Evolutionary conservation across 2,329 filamentous ascomycete genomes (phyloP).

Genomic region (Alternaria tenuissima): DNA sequence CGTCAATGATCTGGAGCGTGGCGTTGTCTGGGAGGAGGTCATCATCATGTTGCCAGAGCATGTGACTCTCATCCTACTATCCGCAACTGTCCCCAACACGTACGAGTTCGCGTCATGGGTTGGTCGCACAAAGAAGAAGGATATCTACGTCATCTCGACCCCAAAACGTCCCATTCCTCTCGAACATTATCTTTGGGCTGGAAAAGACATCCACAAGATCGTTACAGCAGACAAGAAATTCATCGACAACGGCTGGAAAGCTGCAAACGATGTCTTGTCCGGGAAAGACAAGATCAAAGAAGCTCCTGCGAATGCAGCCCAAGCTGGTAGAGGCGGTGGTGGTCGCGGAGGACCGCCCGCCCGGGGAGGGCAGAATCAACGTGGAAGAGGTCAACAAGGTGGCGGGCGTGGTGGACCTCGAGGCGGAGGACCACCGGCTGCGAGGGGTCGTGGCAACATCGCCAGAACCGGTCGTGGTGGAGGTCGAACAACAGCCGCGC

Average conservation of each 20-base stretch:
- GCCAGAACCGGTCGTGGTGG: conserved; percentile 85
- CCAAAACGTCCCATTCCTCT: conserved; percentile 93
- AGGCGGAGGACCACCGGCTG: conserved; percentile 63
- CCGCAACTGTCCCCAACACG: conserved; percentile 96
- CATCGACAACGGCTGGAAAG: conserved; percentile 92
- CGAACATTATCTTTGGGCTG: conserved; percentile 96
- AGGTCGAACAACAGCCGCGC: conserved; percentile 85
- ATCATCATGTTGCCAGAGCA: conserved; percentile 99
- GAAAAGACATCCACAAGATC: conserved; percentile 91
- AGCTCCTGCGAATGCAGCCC: conserved; percentile 59
- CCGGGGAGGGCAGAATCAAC: conserved; percentile 61
- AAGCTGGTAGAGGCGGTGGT: conserved; percentile 62
- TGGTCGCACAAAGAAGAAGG: conserved; percentile 95
- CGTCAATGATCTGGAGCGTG: conserved; percentile 93
- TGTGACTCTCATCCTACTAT: conserved; percentile 92
- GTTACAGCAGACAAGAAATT: conserved; percentile 93
- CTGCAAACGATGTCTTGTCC: conserved; percentile 82
- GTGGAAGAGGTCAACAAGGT: conserved; percentile 57
- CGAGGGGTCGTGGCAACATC: conserved; percentile 80
- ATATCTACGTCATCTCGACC: conserved; percentile 98
- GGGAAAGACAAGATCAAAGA: conserved; percentile 80
- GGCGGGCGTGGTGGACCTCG: conserved; percentile 59
- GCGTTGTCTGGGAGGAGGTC: conserved; percentile 99
- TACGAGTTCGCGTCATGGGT: conserved; percentile 99
- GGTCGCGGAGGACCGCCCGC: conserved; percentile 54